Conservation (phyloP, 257 asterid genomes). For the Verbascum thapsus region DNA sequence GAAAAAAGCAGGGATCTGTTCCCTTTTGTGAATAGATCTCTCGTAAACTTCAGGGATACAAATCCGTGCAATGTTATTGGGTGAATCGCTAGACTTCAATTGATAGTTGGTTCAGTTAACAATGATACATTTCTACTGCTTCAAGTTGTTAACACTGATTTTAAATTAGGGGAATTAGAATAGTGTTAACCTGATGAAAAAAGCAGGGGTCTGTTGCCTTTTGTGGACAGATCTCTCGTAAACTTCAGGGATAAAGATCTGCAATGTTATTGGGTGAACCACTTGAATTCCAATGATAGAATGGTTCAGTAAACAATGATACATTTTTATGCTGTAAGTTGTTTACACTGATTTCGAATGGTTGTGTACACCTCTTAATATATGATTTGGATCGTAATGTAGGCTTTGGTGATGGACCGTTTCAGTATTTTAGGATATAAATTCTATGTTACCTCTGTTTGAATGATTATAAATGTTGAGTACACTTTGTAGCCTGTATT, state of each 20-base stretch:
- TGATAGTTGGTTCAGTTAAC: constrained; percentile 48
- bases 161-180: no score
- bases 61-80: constrained; percentile 45
- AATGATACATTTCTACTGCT: constrained; percentile 22
- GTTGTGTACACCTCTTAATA: neutral
- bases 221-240: no score
- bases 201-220: no score
- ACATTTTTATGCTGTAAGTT: no score
- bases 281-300: no score
- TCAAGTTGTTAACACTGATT: neutral
- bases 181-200: no score
- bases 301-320: no score
- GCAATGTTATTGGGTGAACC: no score
- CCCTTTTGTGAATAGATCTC: constrained; percentile 34
- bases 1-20: constrained; percentile 48
- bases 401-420: neutral
- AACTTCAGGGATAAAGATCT: no score
- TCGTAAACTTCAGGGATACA: constrained; percentile 50
- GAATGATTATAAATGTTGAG: no score
- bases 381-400: neutral
- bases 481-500: neutral
- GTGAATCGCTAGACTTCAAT: constrained; percentile 45
- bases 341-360: no score
- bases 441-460: neutral
- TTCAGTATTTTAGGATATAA: neutral